A percentile compares a stretch with the other conserved stretches of the same genome.
These are phyloP conservation scores for Septoria petroselini DNA, from an alignment of 2,329 filamentous ascomycete genomes.

Conservation along the genomic window DNA sequence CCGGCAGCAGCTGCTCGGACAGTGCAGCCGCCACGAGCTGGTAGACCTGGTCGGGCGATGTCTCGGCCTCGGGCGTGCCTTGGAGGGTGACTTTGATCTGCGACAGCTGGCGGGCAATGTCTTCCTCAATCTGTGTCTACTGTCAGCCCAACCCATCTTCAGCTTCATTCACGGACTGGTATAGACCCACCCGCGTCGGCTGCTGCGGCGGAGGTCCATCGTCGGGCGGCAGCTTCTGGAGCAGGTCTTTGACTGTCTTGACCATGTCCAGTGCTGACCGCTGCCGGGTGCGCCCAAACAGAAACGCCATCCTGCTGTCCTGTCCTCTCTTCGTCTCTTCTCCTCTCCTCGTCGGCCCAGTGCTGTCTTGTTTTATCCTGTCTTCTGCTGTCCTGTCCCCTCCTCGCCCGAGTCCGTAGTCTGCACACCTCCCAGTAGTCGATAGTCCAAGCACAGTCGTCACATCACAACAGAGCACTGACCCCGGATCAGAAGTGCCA, in stretches of 20 bases:
- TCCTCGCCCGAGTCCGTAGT: too few species aligned
- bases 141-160: constrained; percentile 4
- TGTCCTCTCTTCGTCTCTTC: not conserved
- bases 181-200: constrained; percentile 40
- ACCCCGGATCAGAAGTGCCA: too few species aligned
- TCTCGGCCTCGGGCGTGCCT: constrained; percentile 87
- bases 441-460: too few species aligned
- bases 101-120: constrained; percentile 76
- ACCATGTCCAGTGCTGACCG: constrained; percentile 62
- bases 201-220: constrained; percentile 53
- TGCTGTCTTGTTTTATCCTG: too few species aligned
- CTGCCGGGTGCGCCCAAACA: constrained; percentile 62
- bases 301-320: constrained; percentile 59
- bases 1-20: constrained; percentile 82
- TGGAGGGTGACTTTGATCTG: constrained; percentile 94
- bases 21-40: constrained; percentile 81
- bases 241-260: constrained; percentile 61
- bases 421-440: too few species aligned
- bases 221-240: constrained; percentile 55
- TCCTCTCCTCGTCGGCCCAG: too few species aligned
- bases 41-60: constrained; percentile 81
- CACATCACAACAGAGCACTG: too few species aligned
- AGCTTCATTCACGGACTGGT: not conserved
- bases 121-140: constrained; percentile 81
- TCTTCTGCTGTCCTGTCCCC: too few species aligned